Evolutionary conservation across 805 yeast genomes (phyloP), one percentile per base, ranked within the genome.

Genomic region (Candida odintsovae): DNA sequence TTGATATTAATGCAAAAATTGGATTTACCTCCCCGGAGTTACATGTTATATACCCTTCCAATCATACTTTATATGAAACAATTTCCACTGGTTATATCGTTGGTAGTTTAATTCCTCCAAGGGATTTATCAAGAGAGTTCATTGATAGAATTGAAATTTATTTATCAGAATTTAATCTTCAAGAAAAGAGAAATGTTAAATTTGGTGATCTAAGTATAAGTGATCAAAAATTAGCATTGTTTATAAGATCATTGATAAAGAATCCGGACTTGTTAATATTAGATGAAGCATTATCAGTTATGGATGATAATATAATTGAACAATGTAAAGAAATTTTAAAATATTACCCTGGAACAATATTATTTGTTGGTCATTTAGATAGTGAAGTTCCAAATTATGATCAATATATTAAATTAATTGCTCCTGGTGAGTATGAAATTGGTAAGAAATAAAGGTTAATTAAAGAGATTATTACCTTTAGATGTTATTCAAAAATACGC

Each of bases 11-110:
- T 65, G 75, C 76, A 40, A 58, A 64, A n/a, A 86, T 94, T 45
- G 97, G 97, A 0, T 81, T 86, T 55, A 76, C 95, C 0, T 86
- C 97, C 2, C 99, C 99, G 1, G 99, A 92, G 63, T 67, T 92
- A 31, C 98, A 92, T 61, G 82, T 95, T 0, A 74, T 90, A n/a
- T 86, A 88, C 51, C 95, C 96, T 0, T 65, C 65, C 3, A 55
- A 61, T 2, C 68, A 80, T 46, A 74, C 81, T 0, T 78, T 81
- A 46, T 60, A 58, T 29, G 71, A 86, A 31, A 70, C 87, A 0
- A 71, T 92, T 6, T 61, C 83, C 9, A 86, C 95, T 7, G 98
- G 97, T 0, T 78, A 76, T 53, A 69, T 77, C 3, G 80, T 80
- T n/a, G 94, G 92, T 0, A 78, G 82, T 38, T 77, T 75, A 55